Evolutionary conservation across 2,329 filamentous ascomycete species (phyloP).

Genomic region (Paracoccidioides lutzii): DNA sequence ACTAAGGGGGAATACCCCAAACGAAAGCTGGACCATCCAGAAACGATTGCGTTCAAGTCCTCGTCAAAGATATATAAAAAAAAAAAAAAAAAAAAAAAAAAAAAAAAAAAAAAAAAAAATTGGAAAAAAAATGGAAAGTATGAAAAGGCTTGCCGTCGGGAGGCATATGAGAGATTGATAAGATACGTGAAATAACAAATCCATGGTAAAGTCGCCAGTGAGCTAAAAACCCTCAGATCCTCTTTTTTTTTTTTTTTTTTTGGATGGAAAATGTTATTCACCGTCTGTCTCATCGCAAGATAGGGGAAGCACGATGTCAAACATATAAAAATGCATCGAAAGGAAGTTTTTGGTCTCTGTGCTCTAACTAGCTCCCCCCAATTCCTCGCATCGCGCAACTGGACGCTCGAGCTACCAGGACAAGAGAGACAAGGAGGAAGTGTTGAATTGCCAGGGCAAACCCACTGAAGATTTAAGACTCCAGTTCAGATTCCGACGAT

Average conservation of each 20-base stretch:
- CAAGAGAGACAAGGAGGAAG: neutral
- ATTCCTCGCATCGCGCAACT: neutral
- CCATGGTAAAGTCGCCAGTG: neutral
- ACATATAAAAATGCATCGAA: neutral
- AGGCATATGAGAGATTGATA: too few species aligned
- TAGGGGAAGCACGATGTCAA: neutral
- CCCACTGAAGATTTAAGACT: neutral
- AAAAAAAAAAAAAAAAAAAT: too few species aligned
- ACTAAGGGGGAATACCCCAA: too few species aligned
- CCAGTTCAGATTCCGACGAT: conserved; percentile 9
- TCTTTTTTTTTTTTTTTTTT: too few species aligned
- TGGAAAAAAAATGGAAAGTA: too few species aligned
- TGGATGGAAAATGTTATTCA: conserved; percentile 1
- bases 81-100: too few species aligned
- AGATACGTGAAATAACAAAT: neutral
- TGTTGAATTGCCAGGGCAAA: neutral
- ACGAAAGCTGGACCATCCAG: too few species aligned
- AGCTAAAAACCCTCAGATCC: neutral
- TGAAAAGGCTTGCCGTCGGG: too few species aligned
- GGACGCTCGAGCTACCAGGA: neutral
- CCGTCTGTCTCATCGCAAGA: neutral
- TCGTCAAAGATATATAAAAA: too few species aligned
- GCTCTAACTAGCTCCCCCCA: neutral
- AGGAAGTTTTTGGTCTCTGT: neutral
- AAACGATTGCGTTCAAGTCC: too few species aligned